A percentile compares a stretch with the other conserved stretches of the same genome.
Evolutionary conservation across 441 rosid genomes (phyloP).

Genomic region (Pelargonium fulgidum): DNA sequence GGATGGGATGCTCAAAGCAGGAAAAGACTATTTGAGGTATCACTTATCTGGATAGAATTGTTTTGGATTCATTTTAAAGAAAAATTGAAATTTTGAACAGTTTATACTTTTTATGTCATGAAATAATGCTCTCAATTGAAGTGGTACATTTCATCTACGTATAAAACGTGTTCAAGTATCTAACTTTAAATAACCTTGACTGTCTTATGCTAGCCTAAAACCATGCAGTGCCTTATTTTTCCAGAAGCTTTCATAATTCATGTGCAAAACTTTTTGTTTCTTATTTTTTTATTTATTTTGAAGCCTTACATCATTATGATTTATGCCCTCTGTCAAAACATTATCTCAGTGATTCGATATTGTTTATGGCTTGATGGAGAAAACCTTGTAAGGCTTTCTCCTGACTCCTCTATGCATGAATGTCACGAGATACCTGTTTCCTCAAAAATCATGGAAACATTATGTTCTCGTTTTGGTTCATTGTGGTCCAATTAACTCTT

Average conservation of each 20-base stretch:
- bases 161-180: neutral
- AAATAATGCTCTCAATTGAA: neutral
- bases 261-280: neutral
- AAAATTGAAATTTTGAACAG: neutral
- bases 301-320: neutral
- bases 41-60: slow-evolving; percentile 10
- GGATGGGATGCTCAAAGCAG: slow-evolving; percentile 61
- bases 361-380: too few species aligned
- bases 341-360: too few species aligned
- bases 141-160: neutral
- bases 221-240: neutral
- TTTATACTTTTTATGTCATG: neutral
- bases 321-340: too few species aligned
- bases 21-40: slow-evolving; percentile 65
- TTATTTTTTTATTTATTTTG: neutral
- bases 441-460: neutral
- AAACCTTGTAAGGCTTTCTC: neutral
- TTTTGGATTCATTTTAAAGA: neutral
- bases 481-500: neutral
- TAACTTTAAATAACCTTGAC: neutral
- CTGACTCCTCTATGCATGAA: neutral
- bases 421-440: too few species aligned
- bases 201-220: neutral
- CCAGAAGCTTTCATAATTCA: too few species aligned
- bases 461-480: neutral